A percentile compares a stretch with the other conserved stretches of the same genome.
Conservation (phyloP, 495 filamentous ascomycete genomes). For the Penicillium bialowiezense region DNA sequence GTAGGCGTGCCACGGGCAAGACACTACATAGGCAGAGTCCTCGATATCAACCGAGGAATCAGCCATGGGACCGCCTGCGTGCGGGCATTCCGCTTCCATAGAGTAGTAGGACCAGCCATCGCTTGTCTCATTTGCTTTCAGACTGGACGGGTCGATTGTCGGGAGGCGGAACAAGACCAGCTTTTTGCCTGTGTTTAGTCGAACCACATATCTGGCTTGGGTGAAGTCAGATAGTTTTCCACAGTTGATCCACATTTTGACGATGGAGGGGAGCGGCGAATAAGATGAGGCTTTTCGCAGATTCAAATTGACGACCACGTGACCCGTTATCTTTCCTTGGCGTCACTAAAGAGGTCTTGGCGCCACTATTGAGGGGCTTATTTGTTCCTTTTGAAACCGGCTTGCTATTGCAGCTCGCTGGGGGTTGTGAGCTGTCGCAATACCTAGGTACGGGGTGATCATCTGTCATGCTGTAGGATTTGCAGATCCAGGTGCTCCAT, state of each 20-base stretch:
- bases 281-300: neutral
- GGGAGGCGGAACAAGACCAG: conserved; percentile 51
- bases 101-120: conserved; percentile 52
- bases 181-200: conserved; percentile 48
- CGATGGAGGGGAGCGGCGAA: neutral
- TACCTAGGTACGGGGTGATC: too few species aligned
- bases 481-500: too few species aligned
- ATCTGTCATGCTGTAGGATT: too few species aligned
- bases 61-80: conserved; percentile 51
- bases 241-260: conserved; percentile 34
- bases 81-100: conserved; percentile 54
- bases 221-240: conserved; percentile 34
- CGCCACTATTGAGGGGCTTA: too few species aligned
- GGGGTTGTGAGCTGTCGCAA: too few species aligned
- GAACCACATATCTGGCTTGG: conserved; percentile 48
- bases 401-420: too few species aligned
- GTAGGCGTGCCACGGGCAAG: conserved; percentile 56
- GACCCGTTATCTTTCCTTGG: neutral
- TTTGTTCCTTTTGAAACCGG: too few species aligned
- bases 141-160: conserved; percentile 33
- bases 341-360: neutral
- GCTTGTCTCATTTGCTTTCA: conserved; percentile 30
- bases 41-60: conserved; percentile 52
- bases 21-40: conserved; percentile 52
- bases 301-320: conserved; percentile 4